Base-by-base conservation (phyloP, 495 filamentous ascomycete genomes). In the Hyphodiscus hymeniophilus region DNA sequence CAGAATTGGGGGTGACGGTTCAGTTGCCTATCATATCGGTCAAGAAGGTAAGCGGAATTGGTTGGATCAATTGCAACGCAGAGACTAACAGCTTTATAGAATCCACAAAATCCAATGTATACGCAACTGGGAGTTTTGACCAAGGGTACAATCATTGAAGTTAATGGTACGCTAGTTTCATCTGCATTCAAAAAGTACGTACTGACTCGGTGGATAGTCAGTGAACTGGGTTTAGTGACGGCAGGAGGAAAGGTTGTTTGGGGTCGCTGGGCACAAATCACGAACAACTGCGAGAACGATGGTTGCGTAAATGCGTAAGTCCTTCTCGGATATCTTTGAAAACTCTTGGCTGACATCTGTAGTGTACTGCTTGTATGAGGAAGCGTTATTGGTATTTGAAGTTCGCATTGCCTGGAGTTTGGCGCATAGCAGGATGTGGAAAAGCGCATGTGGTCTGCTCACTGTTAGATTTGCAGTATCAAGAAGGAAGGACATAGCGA, bases 121-220 rank as follows among this genome's bases (percentile, higher is more conserved):
- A 97, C 94, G 3, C 91, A 95, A 57, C 72, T 46, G 20, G 24
- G 92, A 49, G 92, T 97, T 6, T 61, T 98, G 55, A 94, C 88
- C 23, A 92, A 90, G 69, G 92, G 92, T 42, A 96, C 92, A 8
- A 85, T 96, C 48, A 78, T 95, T 55, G 92, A 98, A 68, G 89
- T 96, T 55, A 97, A 99, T 65, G 26, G 26, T 28, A 28, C 26
- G 26, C 10, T 5, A 4, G 4, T 28, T 10, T 10, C 4, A 28
- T 28, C 26, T 10, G 26, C 26, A 28, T 28, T 4, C 10, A 10
- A 28, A 28, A 28, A 28, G 26, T 28, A 5, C n/a, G 4, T 28
- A 10, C 26, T 28, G 10, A 28, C 26, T 28, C 26, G 26, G 26
- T 28, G 10, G 26, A 28, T 28, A 28, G 89, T 96, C 13, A 85